phyloP scores from a whole-genome alignment of 768 basidiomycete species.

The Pulveroboletus sp. region DNA sequence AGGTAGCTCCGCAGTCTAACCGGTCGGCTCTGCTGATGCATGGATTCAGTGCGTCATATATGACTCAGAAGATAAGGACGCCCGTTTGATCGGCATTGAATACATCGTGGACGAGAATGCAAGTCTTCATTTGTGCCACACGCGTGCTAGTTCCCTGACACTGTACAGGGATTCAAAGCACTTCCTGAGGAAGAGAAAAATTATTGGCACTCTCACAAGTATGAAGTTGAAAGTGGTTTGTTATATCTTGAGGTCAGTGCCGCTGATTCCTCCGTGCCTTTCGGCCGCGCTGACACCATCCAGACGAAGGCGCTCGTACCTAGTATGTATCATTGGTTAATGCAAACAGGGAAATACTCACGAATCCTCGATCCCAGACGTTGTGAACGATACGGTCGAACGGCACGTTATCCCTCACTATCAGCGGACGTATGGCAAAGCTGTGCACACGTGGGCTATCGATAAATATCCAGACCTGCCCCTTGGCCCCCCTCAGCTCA shows the following conservation, averaged over 20 bases:
- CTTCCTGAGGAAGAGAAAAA: constrained; percentile 45
- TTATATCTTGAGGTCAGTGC: constrained; percentile 30
- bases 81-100: constrained; percentile 51
- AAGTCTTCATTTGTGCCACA: not conserved
- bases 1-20: constrained; percentile 16
- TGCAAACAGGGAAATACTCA: not conserved
- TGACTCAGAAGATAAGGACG: constrained; percentile 38
- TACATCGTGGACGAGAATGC: constrained; percentile 44
- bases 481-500: constrained; percentile 43
- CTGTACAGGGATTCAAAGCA: constrained; percentile 31
- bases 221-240: constrained; percentile 38
- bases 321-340: constrained; percentile 7
- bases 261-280: not conserved
- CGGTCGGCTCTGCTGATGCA: constrained; percentile 26
- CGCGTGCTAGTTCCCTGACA: not conserved
- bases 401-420: constrained; percentile 41
- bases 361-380: constrained; percentile 7
- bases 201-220: constrained; percentile 54
- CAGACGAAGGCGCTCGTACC: constrained; percentile 27
- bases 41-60: constrained; percentile 41
- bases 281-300: not conserved
- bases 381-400: constrained; percentile 35
- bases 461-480: constrained; percentile 40
- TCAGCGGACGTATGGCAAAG: constrained; percentile 47
- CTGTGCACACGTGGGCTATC: constrained; percentile 36